Base-by-base conservation (phyloP, 768 basidiomycete genomes). In the Udeniomyces megalosporus region DNA sequence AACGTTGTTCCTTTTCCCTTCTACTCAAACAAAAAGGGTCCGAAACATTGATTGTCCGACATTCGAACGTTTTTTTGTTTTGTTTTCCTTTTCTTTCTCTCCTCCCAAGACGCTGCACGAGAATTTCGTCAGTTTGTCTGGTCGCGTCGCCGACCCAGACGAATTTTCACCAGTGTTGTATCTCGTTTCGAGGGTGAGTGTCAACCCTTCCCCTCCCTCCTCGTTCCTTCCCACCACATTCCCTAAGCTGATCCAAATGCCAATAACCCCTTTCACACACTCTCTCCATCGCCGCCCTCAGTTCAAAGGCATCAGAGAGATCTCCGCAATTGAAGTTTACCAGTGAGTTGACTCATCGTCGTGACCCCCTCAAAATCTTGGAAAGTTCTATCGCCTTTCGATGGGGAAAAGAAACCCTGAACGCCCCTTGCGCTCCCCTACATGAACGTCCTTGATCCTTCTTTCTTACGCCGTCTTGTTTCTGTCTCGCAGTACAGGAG, bases 101-200 rank as follows among this genome's bases (percentile, higher is more conserved):
- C 8, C 24, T 58, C 26, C 8, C 22, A 45, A 62, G 55, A 65
- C 63, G 4, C 58, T 65, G 1, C n/a, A 38, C 22, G 63, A 65
- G 24, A 65, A 65, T 32, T 65, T 65, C 44, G 28, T 53, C 26
- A 60, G 55, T 32, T 53, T 65, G 31, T 60, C 53, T 17, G 63
- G 57, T 4, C 34, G 51, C 10, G 28, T 49, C 10, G 63, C 63
- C 14, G 44, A 55, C 28, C 35, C 42, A 5, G 38, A 44, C n/a
- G 56, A 58, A 24, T 63, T 63, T 51, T 47, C 22, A 4, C 26
- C 35, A 22, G 56, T 63, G 4, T 32, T 63, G 0, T 63, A 63
- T n/a, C 62, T 63, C 56, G 62, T 63, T 12, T 58, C 55, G 3
- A 49, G 62, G 3, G 61, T 62, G 2, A 48, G 55, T 50, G 11